Percentiles rank a stretch among this genome's conserved stretches.
Evolutionary conservation across 164 flowering plant genomes (phyloP).

Genomic region (Brasenia schreberi): DNA sequence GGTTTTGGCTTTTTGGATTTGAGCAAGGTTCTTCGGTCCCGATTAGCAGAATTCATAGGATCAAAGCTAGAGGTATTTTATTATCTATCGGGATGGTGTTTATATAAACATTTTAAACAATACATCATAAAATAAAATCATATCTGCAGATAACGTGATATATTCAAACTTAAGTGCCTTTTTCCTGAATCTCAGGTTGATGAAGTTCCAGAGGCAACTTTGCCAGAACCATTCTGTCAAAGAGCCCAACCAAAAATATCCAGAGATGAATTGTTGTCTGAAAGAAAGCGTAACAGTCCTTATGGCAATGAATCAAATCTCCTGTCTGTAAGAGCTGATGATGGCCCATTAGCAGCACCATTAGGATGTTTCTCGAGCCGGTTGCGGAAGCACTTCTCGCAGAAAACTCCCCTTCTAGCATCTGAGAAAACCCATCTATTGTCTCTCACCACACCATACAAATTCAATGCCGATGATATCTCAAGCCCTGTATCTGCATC

Average conservation of each 20-base stretch:
- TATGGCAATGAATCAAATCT: neutral
- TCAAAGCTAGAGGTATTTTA: constrained; percentile 61
- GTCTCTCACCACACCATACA: neutral
- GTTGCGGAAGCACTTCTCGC: constrained; percentile 33
- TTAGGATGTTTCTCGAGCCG: neutral
- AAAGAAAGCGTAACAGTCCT: neutral
- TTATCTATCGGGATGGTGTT: neutral
- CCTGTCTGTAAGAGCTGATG: neutral
- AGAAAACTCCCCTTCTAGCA: constrained; percentile 7
- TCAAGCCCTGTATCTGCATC: neutral
- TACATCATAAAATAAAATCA: too few relatives aligned
- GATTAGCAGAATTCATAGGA: constrained; percentile 38
- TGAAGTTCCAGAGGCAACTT: neutral
- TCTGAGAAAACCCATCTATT: constrained; percentile 10
- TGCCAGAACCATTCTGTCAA: neutral
- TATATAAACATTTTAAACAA: neutral
- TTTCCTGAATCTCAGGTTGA: neutral
- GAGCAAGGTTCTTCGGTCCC: constrained; percentile 37
- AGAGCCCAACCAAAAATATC: neutral
- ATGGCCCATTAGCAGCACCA: neutral
- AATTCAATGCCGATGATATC: neutral
- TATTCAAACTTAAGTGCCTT: neutral
- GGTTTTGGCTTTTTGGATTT: constrained; percentile 20
- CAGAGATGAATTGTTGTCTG: neutral
- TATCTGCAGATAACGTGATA: too few relatives aligned